phyloP scores from a whole-genome alignment of 345 rosid genomes.

The Boechera stricta region DNA sequence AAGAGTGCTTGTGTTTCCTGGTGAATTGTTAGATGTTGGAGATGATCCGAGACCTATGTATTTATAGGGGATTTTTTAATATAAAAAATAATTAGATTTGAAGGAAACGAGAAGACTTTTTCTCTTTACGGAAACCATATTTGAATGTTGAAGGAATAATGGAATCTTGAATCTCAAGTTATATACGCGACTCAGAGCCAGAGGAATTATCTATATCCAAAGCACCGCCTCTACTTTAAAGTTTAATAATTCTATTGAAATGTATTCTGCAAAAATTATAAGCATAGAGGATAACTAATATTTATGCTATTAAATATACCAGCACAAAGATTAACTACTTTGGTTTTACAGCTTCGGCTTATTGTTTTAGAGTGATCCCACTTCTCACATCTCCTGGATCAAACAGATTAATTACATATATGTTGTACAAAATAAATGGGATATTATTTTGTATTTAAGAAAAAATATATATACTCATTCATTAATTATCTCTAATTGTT shows the following conservation, averaged over 20 bases:
- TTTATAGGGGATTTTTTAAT: constrained; percentile 11
- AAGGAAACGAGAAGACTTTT: constrained; percentile 28
- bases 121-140: constrained; percentile 29
- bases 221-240: constrained; percentile 19
- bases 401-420: background rate
- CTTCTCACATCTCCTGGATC: background rate
- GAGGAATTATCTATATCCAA: background rate
- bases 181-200: constrained; percentile 26
- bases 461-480: background rate
- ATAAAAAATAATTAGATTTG: background rate
- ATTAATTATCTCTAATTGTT: background rate
- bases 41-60: constrained; percentile 20
- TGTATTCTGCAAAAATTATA: background rate
- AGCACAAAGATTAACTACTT: background rate
- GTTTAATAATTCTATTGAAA: background rate
- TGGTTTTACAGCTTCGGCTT: background rate
- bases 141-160: constrained; percentile 43
- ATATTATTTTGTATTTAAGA: background rate
- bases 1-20: constrained; percentile 19
- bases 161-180: constrained; percentile 37
- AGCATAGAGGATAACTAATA: background rate
- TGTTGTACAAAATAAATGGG: background rate
- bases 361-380: background rate
- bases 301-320: background rate
- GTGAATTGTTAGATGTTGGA: background rate